phyloP scores from a whole-genome alignment of 805 yeast species.

The Debaryomyces maramus region DNA sequence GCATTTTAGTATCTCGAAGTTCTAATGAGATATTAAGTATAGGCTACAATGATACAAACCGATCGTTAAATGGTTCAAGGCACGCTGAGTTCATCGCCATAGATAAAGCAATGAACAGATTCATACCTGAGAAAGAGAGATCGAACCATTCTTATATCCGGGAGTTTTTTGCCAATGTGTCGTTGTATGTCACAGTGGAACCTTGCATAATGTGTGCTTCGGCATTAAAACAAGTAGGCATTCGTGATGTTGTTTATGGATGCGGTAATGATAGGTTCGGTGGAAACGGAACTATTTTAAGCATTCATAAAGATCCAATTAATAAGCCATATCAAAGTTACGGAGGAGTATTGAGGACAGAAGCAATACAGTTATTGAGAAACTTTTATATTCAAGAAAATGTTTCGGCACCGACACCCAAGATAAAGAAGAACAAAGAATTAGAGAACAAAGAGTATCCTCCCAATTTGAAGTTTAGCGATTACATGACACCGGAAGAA shows the following conservation, averaged over 20 bases:
- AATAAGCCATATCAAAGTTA: slow-evolving; percentile 49
- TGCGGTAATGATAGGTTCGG: slow-evolving; percentile 96
- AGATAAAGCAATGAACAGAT: slow-evolving; percentile 32
- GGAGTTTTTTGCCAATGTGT: slow-evolving; percentile 52
- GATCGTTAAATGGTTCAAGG: slow-evolving; percentile 78
- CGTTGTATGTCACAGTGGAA: slow-evolving; percentile 90
- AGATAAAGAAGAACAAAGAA: slow-evolving; percentile 66
- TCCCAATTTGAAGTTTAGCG: slow-evolving; percentile 49
- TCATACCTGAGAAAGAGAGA: slow-evolving; percentile 21
- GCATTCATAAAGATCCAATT: slow-evolving; percentile 33
- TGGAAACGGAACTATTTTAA: slow-evolving; percentile 87
- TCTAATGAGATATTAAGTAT: slow-evolving; percentile 56
- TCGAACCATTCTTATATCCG: slow-evolving; percentile 18
- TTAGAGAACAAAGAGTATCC: slow-evolving; percentile 62
- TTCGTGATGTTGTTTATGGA: slow-evolving; percentile 77
- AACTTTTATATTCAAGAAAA: slow-evolving; percentile 85
- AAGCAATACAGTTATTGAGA: slow-evolving; percentile 79
- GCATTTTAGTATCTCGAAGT: slow-evolving; percentile 30
- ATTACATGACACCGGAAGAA: slow-evolving; percentile 51
- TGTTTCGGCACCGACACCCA: slow-evolving; percentile 79
- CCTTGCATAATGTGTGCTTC: slow-evolving; percentile 99
- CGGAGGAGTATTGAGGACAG: slow-evolving; percentile 80
- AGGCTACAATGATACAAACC: slow-evolving; percentile 86
- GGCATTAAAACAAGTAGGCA: slow-evolving; percentile 77
- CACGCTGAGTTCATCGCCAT: slow-evolving; percentile 94